phyloP scores from a whole-genome alignment of 192 early-diverging fungal species.

The Coemansia sp. region DNA sequence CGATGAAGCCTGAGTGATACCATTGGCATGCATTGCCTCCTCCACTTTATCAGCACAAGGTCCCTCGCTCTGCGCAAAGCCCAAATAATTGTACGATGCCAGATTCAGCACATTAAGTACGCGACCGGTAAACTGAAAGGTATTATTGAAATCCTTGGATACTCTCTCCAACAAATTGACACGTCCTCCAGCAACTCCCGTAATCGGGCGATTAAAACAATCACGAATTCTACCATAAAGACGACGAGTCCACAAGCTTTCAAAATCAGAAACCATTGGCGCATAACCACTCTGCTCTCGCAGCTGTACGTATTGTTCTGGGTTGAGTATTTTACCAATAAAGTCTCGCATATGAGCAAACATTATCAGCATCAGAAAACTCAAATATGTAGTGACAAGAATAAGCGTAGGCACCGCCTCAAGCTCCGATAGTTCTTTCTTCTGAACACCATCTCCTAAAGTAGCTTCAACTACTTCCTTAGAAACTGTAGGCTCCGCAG shows the following conservation, averaged over 20 bases:
- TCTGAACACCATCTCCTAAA: neutral
- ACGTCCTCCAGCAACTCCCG: slow-evolving; percentile 84
- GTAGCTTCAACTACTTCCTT: neutral
- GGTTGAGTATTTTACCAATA: slow-evolving; percentile 77
- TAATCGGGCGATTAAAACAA: slow-evolving; percentile 92
- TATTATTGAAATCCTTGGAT: slow-evolving; percentile 79
- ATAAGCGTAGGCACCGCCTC: slow-evolving; percentile 70
- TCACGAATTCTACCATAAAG: slow-evolving; percentile 87
- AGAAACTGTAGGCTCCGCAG: neutral
- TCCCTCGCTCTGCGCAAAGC: slow-evolving; percentile 90
- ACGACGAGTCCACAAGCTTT: slow-evolving; percentile 91
- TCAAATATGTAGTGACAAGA: slow-evolving; percentile 92
- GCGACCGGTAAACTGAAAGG: slow-evolving; percentile 82
- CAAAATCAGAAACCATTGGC: slow-evolving; percentile 92
- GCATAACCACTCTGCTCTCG: slow-evolving; percentile 80
- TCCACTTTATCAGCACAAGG: slow-evolving; percentile 95
- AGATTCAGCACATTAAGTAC: slow-evolving; percentile 83
- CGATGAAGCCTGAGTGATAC: slow-evolving; percentile 65
- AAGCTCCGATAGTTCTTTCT: slow-evolving; percentile 14
- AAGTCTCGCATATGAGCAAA: slow-evolving; percentile 93
- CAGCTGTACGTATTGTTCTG: slow-evolving; percentile 71
- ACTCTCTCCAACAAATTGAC: slow-evolving; percentile 83
- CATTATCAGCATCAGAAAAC: slow-evolving; percentile 89
- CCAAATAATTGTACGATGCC: slow-evolving; percentile 97
- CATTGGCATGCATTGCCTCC: slow-evolving; percentile 66